Evolutionary conservation across 768 basidiomycete species (phyloP), one percentile per base, ranked within the genome.

Genomic region (Lentinus brumalis): DNA sequence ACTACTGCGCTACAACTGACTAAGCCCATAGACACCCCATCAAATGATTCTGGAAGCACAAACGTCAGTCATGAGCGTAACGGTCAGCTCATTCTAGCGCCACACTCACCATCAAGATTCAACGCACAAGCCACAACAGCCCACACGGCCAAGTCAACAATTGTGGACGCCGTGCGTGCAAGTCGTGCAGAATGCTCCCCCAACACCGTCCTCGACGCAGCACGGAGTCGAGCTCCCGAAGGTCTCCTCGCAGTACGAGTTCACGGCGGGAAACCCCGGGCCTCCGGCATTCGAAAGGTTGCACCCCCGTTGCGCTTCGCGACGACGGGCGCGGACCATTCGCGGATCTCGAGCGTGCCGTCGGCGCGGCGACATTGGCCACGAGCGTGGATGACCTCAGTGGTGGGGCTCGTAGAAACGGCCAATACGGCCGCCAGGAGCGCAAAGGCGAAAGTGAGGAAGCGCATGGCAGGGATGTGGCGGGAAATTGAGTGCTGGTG

Each of bases 281-380:
- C 91, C 0, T 90, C 92, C 21, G 81, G 86, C 1, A 95, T 90
- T 0, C 97, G 98, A 74, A 86, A 90, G 60, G 70, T 68, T 3
- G 78, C 76, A 15, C 55, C 76, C 4, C 51, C 1, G 64, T 52
- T 5, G 69, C 73, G 12, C 79, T 35, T 35, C 11, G 82, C n/a
- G 85, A 79, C 1, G 89, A 82, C 16, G 85, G 79, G 0, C 89
- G 86, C 12, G 91, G 83, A 39, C 72, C 95, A 1, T 81, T 96
- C 16, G 76, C 90, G 11, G 85, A 84, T 2, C 81, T 92, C 40
- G 87, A 88, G 56, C 91, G 87, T 72, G 89, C 87, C 0, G 83
- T 84, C 63, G 90, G 91, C 59, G 92, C 95, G 71, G 63, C 81
- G 4, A 86, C 89, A 66, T 66, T 73, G 44, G 93, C 96, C 65